phyloP scores from a whole-genome alignment of 495 filamentous ascomycete genomes.

The Lepidopterella palustris region DNA sequence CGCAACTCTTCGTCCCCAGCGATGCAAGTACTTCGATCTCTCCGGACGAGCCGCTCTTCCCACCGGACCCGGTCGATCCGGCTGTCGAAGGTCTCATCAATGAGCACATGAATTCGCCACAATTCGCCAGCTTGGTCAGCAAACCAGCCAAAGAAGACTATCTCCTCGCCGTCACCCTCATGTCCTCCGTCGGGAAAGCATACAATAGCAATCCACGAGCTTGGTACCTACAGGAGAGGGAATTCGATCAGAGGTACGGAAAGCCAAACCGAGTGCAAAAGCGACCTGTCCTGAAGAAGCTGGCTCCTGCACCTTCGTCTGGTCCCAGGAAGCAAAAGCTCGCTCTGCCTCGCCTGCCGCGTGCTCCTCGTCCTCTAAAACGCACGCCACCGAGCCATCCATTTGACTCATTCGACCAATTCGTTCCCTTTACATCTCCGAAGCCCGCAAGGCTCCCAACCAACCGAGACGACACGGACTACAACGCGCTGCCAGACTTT shows the following conservation, averaged over 20 bases:
- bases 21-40: background rate
- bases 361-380: conserved; percentile 22
- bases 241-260: conserved; percentile 19
- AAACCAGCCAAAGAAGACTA: conserved; percentile 29
- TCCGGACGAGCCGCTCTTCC: conserved; percentile 13
- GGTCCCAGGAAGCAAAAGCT: conserved; percentile 25
- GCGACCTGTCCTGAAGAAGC: conserved; percentile 16
- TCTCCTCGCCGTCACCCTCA: conserved; percentile 21
- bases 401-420: conserved; percentile 25
- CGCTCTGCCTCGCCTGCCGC: conserved; percentile 20
- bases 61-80: conserved; percentile 12
- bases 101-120: conserved; percentile 24
- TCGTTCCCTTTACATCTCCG: conserved; percentile 21
- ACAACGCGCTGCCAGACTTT: conserved; percentile 67
- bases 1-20: conserved; percentile 23
- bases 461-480: conserved; percentile 82
- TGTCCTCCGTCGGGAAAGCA: conserved; percentile 15
- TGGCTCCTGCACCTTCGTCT: conserved; percentile 25
- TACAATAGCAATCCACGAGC: conserved; percentile 13
- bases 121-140: conserved; percentile 11
- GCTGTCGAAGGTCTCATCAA: conserved; percentile 12
- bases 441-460: conserved; percentile 34
- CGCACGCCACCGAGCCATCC: conserved; percentile 22
- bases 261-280: conserved; percentile 17
- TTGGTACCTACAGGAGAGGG: conserved; percentile 26